phyloP scores from a whole-genome alignment of 208 protist genomes.

The Leishmania amazonensis region DNA sequence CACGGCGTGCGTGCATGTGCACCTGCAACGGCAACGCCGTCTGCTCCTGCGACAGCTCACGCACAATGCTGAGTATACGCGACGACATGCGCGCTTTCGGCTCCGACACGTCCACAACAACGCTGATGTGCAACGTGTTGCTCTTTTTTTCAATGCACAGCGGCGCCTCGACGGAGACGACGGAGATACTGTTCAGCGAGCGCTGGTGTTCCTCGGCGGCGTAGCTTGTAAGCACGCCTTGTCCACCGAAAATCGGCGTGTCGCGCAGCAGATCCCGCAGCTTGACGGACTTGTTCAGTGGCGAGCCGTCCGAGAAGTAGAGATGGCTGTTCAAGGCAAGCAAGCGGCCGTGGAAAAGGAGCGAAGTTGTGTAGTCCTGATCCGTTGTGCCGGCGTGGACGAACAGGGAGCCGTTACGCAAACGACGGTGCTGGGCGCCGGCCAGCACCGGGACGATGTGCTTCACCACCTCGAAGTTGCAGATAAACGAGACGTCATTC shows the following conservation, averaged over 20 bases:
- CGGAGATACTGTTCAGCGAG: slow-evolving; percentile 58
- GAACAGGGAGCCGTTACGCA: slow-evolving; percentile 9
- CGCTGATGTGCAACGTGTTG: slow-evolving; percentile 35
- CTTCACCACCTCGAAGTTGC: slow-evolving; percentile 38
- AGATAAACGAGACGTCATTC: slow-evolving; percentile 58
- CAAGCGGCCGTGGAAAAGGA: slow-evolving; percentile 56
- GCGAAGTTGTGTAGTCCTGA: slow-evolving; percentile 21
- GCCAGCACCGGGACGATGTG: slow-evolving; percentile 22
- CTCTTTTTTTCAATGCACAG: slow-evolving; percentile 50
- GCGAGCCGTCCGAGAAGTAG: slow-evolving; percentile 75
- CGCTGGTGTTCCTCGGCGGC: slow-evolving; percentile 39
- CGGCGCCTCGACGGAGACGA: slow-evolving; percentile 63
- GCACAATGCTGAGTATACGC: slow-evolving; percentile 65
- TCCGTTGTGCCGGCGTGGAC: slow-evolving; percentile 6
- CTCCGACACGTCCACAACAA: slow-evolving; percentile 69
- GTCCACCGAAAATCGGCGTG: slow-evolving; percentile 71
- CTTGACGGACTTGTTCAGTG: slow-evolving; percentile 27
- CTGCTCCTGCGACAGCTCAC: slow-evolving; percentile 54
- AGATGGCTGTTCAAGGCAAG: slow-evolving; percentile 51
- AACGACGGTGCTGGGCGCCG: neutral
- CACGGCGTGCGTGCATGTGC: neutral
- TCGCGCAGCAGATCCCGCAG: slow-evolving; percentile 34
- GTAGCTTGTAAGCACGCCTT: slow-evolving; percentile 69
- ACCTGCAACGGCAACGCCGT: slow-evolving; percentile 21
- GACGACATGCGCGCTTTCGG: slow-evolving; percentile 68